phyloP scores from a whole-genome alignment of 75 land plant genomes.

The Selaginella moellendorffii region DNA sequence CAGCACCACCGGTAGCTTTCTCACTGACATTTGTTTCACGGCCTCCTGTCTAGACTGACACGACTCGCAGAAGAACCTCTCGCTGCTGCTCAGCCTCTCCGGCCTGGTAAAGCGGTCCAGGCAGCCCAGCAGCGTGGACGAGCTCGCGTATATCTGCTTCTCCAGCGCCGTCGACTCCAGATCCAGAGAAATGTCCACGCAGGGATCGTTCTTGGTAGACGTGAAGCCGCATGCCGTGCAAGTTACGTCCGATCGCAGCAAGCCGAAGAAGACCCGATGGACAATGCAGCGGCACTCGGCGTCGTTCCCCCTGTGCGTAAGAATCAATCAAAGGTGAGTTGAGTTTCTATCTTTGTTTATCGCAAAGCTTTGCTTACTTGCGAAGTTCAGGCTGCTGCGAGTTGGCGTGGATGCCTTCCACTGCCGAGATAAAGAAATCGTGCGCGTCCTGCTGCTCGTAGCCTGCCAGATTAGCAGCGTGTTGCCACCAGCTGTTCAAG shows the following conservation, averaged over 20 bases:
- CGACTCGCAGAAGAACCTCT: conserved; percentile 67
- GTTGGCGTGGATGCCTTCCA: conserved; percentile 69
- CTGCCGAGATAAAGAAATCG: conserved; percentile 74
- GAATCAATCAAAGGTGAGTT: no score
- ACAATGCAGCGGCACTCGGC: conserved; percentile 79
- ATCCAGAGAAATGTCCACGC: conserved; percentile 78
- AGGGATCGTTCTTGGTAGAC: conserved; percentile 82
- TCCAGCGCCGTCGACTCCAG: conserved; percentile 35
- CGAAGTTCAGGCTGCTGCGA: conserved; percentile 5
- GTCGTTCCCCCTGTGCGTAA: conserved; percentile 44
- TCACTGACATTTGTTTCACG: conserved; percentile 81
- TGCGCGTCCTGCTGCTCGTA: conserved; percentile 90
- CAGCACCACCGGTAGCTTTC: conserved; percentile 66
- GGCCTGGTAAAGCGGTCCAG: conserved; percentile 76
- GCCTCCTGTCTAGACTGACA: conserved; percentile 61
- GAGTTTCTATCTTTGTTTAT: not conserved
- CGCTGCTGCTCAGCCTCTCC: conserved; percentile 62
- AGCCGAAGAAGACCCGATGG: conserved; percentile 74
- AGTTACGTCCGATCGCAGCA: conserved; percentile 77
- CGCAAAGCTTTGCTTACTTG: not conserved
- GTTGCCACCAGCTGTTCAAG: conserved; percentile 80
- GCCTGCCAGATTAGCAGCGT: conserved; percentile 62
- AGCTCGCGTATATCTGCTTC: conserved; percentile 3
- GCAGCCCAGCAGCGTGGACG: conserved; percentile 67
- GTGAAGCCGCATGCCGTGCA: conserved; percentile 81